Evolutionary conservation across 768 basidiomycete species (phyloP).

Genomic region (Pulveroboletus sp.): DNA sequence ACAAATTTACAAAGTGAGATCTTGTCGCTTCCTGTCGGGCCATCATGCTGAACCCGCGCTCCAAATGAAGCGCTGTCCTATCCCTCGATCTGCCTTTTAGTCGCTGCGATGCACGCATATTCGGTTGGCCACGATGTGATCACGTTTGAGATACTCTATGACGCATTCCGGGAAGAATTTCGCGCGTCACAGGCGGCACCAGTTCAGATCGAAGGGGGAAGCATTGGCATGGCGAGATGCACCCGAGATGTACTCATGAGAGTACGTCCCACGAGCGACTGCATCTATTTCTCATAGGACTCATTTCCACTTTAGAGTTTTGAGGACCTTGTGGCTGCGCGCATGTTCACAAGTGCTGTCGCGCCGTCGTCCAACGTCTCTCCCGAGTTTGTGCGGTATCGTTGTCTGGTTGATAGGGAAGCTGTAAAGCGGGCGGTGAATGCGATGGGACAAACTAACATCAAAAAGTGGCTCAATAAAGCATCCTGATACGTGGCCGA

Average conservation of each 20-base stretch:
- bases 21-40: not conserved
- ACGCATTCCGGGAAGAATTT: conserved; percentile 71
- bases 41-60: not conserved
- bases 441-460: conserved; percentile 58
- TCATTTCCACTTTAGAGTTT: conserved; percentile 54
- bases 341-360: conserved; percentile 52
- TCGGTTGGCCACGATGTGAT: conserved; percentile 74
- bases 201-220: conserved; percentile 67
- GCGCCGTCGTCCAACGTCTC: conserved; percentile 47
- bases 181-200: conserved; percentile 70
- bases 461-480: conserved; percentile 77
- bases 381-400: conserved; percentile 73
- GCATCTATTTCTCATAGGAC: conserved; percentile 1
- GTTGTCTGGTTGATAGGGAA: conserved; percentile 58
- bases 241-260: conserved; percentile 59
- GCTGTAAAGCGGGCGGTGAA: conserved; percentile 69
- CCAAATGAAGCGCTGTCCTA: conserved; percentile 60
- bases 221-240: conserved; percentile 70
- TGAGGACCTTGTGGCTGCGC: conserved; percentile 56
- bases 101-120: conserved; percentile 76
- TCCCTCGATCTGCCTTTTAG: conserved; percentile 75
- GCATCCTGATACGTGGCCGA: conserved; percentile 30
- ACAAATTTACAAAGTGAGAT: conserved; percentile 51
- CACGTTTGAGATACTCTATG: conserved; percentile 90
- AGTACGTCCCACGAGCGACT: conserved; percentile 41